A percentile compares a stretch with the other conserved stretches of the same genome.
Evolutionary conservation across 306 rosid species (phyloP).

Genomic region (Begonia peltatifolia): DNA sequence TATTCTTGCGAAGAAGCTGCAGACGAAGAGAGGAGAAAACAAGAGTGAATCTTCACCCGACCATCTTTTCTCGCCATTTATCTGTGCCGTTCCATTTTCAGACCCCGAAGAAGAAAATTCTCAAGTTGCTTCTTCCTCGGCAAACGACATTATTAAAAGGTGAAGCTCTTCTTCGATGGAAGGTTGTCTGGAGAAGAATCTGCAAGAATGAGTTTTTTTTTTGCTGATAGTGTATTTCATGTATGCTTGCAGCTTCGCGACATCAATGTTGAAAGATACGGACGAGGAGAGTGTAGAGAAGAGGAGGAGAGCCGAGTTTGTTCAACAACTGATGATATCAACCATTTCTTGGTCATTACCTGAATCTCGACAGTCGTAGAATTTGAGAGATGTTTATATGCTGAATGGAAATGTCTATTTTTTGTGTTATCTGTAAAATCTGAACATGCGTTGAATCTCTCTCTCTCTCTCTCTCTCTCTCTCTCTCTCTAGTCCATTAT

Average conservation of each 20-base stretch:
- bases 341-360: slow-evolving; percentile 25
- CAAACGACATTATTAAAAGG: not conserved
- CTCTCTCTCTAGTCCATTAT: too few species aligned
- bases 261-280: slow-evolving; percentile 14
- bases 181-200: not conserved
- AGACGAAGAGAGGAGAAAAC: slow-evolving; percentile 22
- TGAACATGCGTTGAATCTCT: too few species aligned
- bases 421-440: too few species aligned
- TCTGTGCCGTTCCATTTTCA: slow-evolving; percentile 27
- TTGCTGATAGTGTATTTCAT: too few species aligned
- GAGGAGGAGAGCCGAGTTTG: slow-evolving; percentile 46
- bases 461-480: too few species aligned
- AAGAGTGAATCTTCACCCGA: slow-evolving; percentile 44
- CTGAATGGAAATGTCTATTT: too few species aligned
- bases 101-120: slow-evolving; percentile 17
- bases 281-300: slow-evolving; percentile 43
- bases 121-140: not conserved
- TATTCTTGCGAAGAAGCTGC: slow-evolving; percentile 35
- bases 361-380: slow-evolving; percentile 1
- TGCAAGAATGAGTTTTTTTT: too few species aligned
- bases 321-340: slow-evolving; percentile 49
- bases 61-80: slow-evolving; percentile 64
- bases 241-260: slow-evolving; percentile 20
- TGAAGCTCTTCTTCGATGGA: not conserved
- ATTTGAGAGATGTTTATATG: too few species aligned